Base-by-base conservation (phyloP, 75 land plant species). In the Pinus taeda region DNA sequence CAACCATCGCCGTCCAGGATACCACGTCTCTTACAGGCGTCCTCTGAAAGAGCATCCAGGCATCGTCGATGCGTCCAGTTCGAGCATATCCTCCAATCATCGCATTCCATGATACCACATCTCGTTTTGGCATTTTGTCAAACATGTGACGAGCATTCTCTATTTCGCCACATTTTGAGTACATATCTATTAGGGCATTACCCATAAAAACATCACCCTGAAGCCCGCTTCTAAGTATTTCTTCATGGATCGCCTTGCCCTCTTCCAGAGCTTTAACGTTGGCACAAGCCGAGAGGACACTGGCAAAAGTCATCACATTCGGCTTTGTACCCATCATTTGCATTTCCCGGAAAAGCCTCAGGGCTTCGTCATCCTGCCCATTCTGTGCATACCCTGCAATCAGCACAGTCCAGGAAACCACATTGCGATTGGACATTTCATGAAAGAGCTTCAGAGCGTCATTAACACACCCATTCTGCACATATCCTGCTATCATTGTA, bases 1-100 rank as follows among this genome's bases (percentile, higher is more conserved):
- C 55, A 57, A 89, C 15, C 17, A 89, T 63, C 0, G 80, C 45
- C 64, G 82, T 88, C 88, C 88, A 88, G 69, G 90, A 81, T 14
- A 83, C 88, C 57, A 83, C 80, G 77, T 81, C 86, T 64, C 64
- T 84, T 57, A 74, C 75, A 15, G 82, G 83, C 88, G 86, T 79
- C 21, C 61, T 55, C 59, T 49, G 45, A 18, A 83, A 74, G 3
- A 55, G 36, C 12, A 20, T 29, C 70, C 76, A 3, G 11, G 83
- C 86, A 14, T 81, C 83, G 49, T 29, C 14, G 11, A 37, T 42
- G 7, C 57, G 18, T 9, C 83, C 89, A 63, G 74, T 73, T 7
- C 56, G 57, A 0, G 60, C 39, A 76, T 49, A 81, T 3, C 76
- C 86, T 11, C 74, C 49, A 59, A 87, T 79, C 57, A 87, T 55